Conservation (phyloP, 192 early-diverging fungal species). For the Coemansia sp. region DNA sequence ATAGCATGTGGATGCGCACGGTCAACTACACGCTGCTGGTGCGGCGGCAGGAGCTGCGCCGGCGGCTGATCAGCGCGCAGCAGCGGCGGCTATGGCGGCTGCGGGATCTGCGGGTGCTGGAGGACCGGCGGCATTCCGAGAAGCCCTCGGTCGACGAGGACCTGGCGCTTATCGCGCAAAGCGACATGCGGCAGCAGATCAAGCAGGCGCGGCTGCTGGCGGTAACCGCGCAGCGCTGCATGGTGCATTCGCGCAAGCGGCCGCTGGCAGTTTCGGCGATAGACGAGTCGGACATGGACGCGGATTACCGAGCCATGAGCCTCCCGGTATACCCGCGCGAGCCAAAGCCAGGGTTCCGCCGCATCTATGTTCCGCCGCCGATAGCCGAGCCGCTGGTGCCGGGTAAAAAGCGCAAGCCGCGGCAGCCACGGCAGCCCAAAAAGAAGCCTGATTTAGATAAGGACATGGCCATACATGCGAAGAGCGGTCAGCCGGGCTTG, state of each 20-base stretch:
- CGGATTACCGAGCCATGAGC: conserved; percentile 41
- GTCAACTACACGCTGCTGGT: conserved; percentile 47
- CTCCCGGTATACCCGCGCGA: conserved; percentile 43
- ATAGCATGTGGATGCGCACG: conserved; percentile 24
- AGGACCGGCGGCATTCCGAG: conserved; percentile 22
- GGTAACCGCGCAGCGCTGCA: conserved; percentile 28
- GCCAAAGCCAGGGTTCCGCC: conserved; percentile 20
- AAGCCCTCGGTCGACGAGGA: conserved; percentile 11
- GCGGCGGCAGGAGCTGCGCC: conserved; percentile 49
- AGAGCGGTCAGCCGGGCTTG: too few species aligned
- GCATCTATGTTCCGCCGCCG: conserved; percentile 34
- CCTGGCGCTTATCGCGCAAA: conserved; percentile 26
- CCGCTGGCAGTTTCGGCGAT: conserved; percentile 33
- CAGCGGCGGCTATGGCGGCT: conserved; percentile 38
- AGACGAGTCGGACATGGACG: conserved; percentile 43
- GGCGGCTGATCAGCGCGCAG: conserved; percentile 30
- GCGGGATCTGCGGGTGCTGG: conserved; percentile 37
- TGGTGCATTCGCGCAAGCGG: conserved; percentile 39
- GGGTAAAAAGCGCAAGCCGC: conserved; percentile 42
- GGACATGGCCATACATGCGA: neutral
- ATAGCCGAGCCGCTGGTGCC: conserved; percentile 13
- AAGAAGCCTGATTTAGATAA: conserved; percentile 17
- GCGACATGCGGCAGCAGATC: conserved; percentile 13
- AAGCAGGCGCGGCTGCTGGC: conserved; percentile 30
- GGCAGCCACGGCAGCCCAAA: conserved; percentile 41